phyloP scores from a whole-genome alignment of 352 stramenopile species.

The Phytophthora crassamura region DNA sequence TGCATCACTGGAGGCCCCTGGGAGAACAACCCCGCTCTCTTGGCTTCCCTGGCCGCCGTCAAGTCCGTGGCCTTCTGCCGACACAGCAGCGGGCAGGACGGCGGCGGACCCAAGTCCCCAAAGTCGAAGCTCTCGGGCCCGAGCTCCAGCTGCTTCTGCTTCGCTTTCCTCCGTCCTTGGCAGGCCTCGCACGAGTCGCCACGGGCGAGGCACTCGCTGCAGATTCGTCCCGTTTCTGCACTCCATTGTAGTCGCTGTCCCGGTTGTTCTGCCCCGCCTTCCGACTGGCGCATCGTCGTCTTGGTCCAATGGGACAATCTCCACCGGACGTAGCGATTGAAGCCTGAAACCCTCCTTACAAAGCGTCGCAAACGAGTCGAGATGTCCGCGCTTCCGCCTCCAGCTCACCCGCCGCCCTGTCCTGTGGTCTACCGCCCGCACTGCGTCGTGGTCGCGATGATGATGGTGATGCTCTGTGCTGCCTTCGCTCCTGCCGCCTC shows the following conservation, averaged over 20 bases:
- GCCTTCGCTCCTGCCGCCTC: slow-evolving; percentile 9
- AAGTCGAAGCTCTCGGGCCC: slow-evolving; percentile 36
- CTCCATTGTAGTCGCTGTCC: slow-evolving; percentile 1
- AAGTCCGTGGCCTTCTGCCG: slow-evolving; percentile 50
- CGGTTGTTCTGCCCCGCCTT: not conserved
- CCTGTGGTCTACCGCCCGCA: not conserved
- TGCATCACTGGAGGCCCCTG: slow-evolving; percentile 2
- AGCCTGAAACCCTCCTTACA: slow-evolving; percentile 6
- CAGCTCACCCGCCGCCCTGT: slow-evolving; percentile 4
- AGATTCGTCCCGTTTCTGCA: slow-evolving; percentile 9
- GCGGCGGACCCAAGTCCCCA: slow-evolving; percentile 35
- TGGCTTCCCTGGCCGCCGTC: slow-evolving; percentile 28
- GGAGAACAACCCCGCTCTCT: slow-evolving; percentile 13
- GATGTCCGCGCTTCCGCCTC: not conserved
- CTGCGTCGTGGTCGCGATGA: slow-evolving; percentile 1
- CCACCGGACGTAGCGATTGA: slow-evolving; percentile 13
- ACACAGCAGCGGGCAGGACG: slow-evolving; percentile 39
- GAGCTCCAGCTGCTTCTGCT: slow-evolving; percentile 5
- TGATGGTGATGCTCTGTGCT: not conserved
- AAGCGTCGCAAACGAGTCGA: slow-evolving; percentile 1
- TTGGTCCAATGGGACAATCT: slow-evolving; percentile 29
- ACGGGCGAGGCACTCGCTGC: slow-evolving; percentile 6
- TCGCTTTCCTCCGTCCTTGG: slow-evolving; percentile 1
- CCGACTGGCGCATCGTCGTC: slow-evolving; percentile 16
- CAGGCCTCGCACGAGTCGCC: slow-evolving; percentile 7